Evolutionary conservation across 768 basidiomycete species (phyloP).

Genomic region (Mycena epipterygia): DNA sequence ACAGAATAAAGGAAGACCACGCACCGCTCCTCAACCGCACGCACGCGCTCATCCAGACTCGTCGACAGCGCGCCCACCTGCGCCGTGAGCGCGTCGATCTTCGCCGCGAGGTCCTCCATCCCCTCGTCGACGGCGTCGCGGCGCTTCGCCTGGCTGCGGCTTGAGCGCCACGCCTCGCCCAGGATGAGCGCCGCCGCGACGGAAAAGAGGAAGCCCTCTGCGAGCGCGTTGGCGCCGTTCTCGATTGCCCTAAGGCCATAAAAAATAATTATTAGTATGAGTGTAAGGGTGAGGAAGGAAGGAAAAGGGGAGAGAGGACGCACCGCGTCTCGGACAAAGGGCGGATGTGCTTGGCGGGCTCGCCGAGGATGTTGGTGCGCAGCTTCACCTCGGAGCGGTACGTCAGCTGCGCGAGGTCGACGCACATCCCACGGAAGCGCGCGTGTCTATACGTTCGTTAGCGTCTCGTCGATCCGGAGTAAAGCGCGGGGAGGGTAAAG

Average conservation of each 20-base stretch:
- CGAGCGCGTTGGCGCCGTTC: conserved; percentile 86
- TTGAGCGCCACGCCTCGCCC: conserved; percentile 82
- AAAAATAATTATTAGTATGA: too few species aligned
- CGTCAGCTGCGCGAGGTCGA: conserved; percentile 81
- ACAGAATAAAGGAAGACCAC: too few species aligned
- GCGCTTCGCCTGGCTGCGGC: conserved; percentile 77
- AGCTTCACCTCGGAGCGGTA: conserved; percentile 81
- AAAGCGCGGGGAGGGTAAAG: too few species aligned
- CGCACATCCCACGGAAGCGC: conserved; percentile 77
- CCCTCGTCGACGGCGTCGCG: conserved; percentile 80
- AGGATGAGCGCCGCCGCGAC: conserved; percentile 83
- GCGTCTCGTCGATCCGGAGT: too few species aligned
- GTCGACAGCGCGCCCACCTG: conserved; percentile 56
- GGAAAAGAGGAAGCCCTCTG: conserved; percentile 86
- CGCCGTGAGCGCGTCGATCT: conserved; percentile 60
- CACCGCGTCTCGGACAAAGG: conserved; percentile 85
- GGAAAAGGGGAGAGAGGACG: conserved; percentile 38
- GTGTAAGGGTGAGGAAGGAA: too few species aligned
- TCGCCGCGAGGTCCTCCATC: conserved; percentile 67
- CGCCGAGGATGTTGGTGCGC: conserved; percentile 83
- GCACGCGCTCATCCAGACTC: conserved; percentile 59
- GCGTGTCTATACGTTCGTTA: conserved; percentile 66
- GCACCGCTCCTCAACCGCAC: conserved; percentile 62
- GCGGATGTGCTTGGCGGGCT: conserved; percentile 77
- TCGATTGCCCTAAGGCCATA: conserved; percentile 90